phyloP scores from a whole-genome alignment of 2,329 filamentous ascomycete species.

The Davidsoniella eucalypti region DNA sequence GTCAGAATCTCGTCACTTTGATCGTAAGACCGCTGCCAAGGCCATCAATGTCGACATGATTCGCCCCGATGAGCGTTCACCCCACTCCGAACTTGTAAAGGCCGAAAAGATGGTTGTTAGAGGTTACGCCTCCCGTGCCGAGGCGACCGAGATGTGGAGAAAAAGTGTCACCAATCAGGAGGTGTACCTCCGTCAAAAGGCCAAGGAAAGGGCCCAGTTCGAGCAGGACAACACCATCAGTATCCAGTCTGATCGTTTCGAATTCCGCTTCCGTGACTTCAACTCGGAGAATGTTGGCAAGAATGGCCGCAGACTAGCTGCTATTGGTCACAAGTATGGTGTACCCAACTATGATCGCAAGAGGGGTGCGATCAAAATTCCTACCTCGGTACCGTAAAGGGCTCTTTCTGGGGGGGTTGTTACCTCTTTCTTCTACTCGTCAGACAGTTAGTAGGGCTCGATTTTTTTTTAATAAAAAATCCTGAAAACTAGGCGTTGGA shows the following conservation, averaged over 20 bases:
- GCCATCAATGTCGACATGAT: slow-evolving; percentile 45
- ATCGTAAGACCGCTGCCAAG: slow-evolving; percentile 46
- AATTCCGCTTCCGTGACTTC: slow-evolving; percentile 46
- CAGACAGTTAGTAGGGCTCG: too few relatives aligned
- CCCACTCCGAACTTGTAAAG: slow-evolving; percentile 43
- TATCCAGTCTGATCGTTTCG: slow-evolving; percentile 35
- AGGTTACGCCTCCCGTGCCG: slow-evolving; percentile 17
- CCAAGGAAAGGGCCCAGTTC: slow-evolving; percentile 18
- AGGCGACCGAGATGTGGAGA: slow-evolving; percentile 4
- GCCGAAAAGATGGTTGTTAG: slow-evolving; percentile 33
- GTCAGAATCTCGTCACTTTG: slow-evolving; percentile 46
- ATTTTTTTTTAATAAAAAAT: too few relatives aligned
- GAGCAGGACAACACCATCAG: slow-evolving; percentile 27
- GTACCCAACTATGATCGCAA: slow-evolving; percentile 45
- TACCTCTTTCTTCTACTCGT: not conserved
- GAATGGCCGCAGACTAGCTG: slow-evolving; percentile 33
- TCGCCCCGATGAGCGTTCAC: slow-evolving; percentile 43
- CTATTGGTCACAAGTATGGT: slow-evolving; percentile 47
- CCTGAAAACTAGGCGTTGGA: too few relatives aligned
- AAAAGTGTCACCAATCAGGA: not conserved
- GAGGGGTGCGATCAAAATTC: slow-evolving; percentile 50
- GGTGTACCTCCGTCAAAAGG: slow-evolving; percentile 15
- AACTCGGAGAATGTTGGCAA: slow-evolving; percentile 39
- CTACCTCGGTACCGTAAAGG: slow-evolving; percentile 39
- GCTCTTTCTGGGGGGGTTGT: too few relatives aligned